A percentile compares a stretch with the other conserved stretches of the same genome.
These are phyloP conservation scores for Rhynchosporium secalis DNA, from an alignment of 2,329 filamentous ascomycete genomes.

Conservation along the genomic window DNA sequence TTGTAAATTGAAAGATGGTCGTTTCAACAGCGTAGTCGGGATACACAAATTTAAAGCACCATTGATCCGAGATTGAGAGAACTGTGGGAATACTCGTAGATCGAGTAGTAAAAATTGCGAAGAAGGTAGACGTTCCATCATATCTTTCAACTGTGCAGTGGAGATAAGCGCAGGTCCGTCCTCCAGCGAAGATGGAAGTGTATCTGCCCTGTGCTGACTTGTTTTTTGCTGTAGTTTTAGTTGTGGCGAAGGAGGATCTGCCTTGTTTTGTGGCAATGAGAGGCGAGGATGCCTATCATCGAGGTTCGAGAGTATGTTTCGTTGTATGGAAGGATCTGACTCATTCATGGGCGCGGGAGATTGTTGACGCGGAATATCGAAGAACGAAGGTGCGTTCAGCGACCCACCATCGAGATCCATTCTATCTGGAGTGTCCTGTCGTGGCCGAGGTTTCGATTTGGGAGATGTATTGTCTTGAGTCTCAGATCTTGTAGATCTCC, in stretches of 20 bases:
- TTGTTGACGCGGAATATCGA: conserved; percentile 48
- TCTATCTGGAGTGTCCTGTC: conserved; percentile 24
- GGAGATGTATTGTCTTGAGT: conserved; percentile 31
- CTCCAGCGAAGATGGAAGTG: conserved; percentile 53
- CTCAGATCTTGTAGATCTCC: conserved; percentile 29
- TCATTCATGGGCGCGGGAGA: conserved; percentile 47
- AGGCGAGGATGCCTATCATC: conserved; percentile 56
- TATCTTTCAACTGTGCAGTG: conserved; percentile 53
- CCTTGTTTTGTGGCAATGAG: conserved; percentile 52
- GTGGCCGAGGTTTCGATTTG: conserved; percentile 24
- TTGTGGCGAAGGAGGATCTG: conserved; percentile 44
- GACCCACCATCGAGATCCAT: conserved; percentile 47
- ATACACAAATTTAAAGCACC: conserved; percentile 93
- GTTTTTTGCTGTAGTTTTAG: conserved; percentile 31
- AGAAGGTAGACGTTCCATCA: conserved; percentile 49
- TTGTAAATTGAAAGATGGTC: conserved; percentile 84
- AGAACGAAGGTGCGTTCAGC: conserved; percentile 37
- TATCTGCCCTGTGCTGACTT: conserved; percentile 48
- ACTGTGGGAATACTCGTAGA: conserved; percentile 83
- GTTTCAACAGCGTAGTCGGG: conserved; percentile 88
- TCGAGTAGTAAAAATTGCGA: conserved; percentile 68
- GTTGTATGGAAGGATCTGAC: conserved; percentile 30
- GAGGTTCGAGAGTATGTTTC: conserved; percentile 36
- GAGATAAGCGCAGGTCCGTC: conserved; percentile 53
- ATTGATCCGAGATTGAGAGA: conserved; percentile 69